phyloP scores from a whole-genome alignment of 768 basidiomycete genomes.

The Panaeolus cyanescens region DNA sequence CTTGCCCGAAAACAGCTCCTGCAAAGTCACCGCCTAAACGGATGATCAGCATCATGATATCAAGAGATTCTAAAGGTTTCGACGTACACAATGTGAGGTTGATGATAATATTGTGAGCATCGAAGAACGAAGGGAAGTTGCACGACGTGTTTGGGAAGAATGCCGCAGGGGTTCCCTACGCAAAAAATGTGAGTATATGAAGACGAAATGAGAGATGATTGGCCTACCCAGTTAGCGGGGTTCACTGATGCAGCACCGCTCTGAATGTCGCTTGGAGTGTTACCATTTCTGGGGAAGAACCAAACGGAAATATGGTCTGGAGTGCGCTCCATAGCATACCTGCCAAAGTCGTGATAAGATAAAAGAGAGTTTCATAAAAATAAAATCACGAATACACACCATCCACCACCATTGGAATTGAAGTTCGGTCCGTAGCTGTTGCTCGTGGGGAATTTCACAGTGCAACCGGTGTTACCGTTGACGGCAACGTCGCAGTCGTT shows the following conservation, averaged over 20 bases:
- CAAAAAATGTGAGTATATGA: neutral
- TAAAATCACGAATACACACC: slow-evolving; percentile 30
- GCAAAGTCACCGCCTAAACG: slow-evolving; percentile 50
- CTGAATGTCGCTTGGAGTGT: slow-evolving; percentile 39
- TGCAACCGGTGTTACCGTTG: slow-evolving; percentile 54
- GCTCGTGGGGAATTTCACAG: slow-evolving; percentile 35
- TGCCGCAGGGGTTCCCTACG: slow-evolving; percentile 56
- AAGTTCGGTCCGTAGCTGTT: slow-evolving; percentile 55
- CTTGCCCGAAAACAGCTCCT: slow-evolving; percentile 44
- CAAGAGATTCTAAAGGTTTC: neutral
- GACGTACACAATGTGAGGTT: slow-evolving; percentile 47
- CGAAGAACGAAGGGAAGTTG: slow-evolving; percentile 56
- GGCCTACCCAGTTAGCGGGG: slow-evolving; percentile 43
- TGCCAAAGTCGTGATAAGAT: slow-evolving; percentile 12
- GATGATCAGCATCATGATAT: neutral
- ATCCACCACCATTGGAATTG: slow-evolving; percentile 58
- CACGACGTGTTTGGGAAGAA: slow-evolving; percentile 62
- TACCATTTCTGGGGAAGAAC: slow-evolving; percentile 57
- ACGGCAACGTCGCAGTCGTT: slow-evolving; percentile 45
- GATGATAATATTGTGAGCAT: slow-evolving; percentile 64
- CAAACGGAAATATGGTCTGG: slow-evolving; percentile 53
- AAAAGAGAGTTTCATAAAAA: neutral
- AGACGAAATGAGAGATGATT: neutral
- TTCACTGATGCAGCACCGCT: slow-evolving; percentile 30
- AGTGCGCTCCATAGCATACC: slow-evolving; percentile 59